Base-by-base conservation (phyloP, 768 basidiomycete species). In the Megacollybia marginata region DNA sequence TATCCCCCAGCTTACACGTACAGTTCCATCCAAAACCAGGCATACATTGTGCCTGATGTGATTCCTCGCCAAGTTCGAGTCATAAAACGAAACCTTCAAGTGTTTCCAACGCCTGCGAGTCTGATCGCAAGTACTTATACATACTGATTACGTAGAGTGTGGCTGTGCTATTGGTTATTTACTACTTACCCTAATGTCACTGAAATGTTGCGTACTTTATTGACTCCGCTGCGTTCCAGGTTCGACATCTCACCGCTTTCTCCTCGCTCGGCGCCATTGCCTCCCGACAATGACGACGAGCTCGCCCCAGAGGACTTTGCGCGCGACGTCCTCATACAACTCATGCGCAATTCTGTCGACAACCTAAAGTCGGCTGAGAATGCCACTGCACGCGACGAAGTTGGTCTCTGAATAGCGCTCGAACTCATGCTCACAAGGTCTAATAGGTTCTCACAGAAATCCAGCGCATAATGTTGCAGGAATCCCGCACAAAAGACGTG, bases 301-400 rank as follows among this genome's bases (percentile, higher is more conserved):
- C 60, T 73, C 44, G 65, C 70, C 12, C 81, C 84, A 11, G 85
- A 87, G 59, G 82, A 87, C 59, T 85, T 86, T 60, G 85, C 83
- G 9, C 67, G 83, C 52, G 85, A 86, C 60, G 85, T 84, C 18
- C 70, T 86, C 36, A 70, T 86, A 20, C 79, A 84, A 61, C 65
- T 85, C 31, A 84, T 92, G 79, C 71, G 82, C 32, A 80, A 77
- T 50, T 67, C 80, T 0, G 75, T 91, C 18, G 88, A 88, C 55
- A 77, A 76, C 48, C 65, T 92, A 48, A 91, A 88, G 66, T 58
- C 68, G 13, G 74, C 78, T 2, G 74, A 79, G 44, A 70, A 71
- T 45, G 56, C 70, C 32, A 55, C 63, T 49, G 68, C 69, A 1
- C 71, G 74, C 55, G 69, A 75, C 38, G 76, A 81, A 74, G 87